These are phyloP conservation scores for Aspergillus ochraceoroseus DNA, from an alignment of 2,329 filamentous ascomycete species.

Conservation along the genomic window DNA sequence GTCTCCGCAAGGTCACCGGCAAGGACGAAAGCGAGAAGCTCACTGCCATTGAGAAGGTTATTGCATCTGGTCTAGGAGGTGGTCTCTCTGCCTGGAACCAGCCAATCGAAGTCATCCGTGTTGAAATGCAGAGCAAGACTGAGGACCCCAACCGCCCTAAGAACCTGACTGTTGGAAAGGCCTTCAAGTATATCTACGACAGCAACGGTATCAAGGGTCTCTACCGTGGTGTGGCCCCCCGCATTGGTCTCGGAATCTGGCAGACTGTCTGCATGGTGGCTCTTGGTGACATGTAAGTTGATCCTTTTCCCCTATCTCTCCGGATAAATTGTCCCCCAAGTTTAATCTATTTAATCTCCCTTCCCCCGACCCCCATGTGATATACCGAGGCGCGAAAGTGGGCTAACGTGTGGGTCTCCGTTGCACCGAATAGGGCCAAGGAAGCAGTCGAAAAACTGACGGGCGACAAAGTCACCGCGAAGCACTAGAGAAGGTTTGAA, in stretches of 20 bases:
- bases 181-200: conserved; percentile 77
- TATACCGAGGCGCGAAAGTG: conserved; percentile 22
- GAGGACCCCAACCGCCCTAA: conserved; percentile 96
- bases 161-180: conserved; percentile 94
- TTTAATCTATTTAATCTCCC: too few species aligned
- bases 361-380: conserved; percentile 24
- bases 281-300: conserved; percentile 87
- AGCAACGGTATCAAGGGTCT: conserved; percentile 85
- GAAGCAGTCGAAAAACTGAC: conserved; percentile 62
- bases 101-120: conserved; percentile 98
- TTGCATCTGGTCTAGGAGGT: conserved; percentile 81
- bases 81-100: conserved; percentile 98
- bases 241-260: conserved; percentile 94
- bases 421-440: conserved; percentile 51
- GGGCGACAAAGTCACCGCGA: conserved; percentile 59
- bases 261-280: conserved; percentile 99
- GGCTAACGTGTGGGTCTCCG: conserved; percentile 32
- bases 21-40: conserved; percentile 80
- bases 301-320: conserved; percentile 1
- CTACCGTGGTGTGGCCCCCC: conserved; percentile 90
- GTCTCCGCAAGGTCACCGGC: conserved; percentile 70
- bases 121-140: conserved; percentile 99
- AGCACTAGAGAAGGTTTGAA: conserved; percentile 53
- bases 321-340: too few species aligned
- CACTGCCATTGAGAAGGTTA: conserved; percentile 75